These are phyloP conservation scores for Hyaloperonospora brassicae DNA, from an alignment of 352 stramenopile genomes.

Conservation along the genomic window DNA sequence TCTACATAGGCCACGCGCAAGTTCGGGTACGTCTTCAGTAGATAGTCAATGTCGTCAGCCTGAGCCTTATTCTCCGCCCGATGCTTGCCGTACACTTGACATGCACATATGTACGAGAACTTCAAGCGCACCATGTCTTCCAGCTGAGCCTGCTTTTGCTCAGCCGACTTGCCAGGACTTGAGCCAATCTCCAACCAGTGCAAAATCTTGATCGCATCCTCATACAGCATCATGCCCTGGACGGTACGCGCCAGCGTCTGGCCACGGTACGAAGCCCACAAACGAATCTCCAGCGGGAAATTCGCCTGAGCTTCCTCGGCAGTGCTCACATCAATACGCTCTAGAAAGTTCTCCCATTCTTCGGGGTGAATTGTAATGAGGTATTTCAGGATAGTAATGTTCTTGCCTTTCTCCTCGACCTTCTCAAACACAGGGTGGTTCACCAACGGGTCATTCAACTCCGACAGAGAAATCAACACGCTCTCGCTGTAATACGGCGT, in stretches of 20 bases:
- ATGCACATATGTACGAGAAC: conserved; percentile 80
- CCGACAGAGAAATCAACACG: conserved; percentile 52
- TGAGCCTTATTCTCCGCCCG: conserved; percentile 55
- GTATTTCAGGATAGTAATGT: conserved; percentile 79
- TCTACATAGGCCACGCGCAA: conserved; percentile 77
- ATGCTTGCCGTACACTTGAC: conserved; percentile 80
- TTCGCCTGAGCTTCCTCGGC: conserved; percentile 56
- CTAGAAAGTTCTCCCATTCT: conserved; percentile 76
- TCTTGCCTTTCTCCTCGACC: conserved; percentile 70
- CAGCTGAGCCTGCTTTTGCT: conserved; percentile 66
- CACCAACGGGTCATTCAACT: conserved; percentile 57
- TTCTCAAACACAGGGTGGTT: conserved; percentile 70
- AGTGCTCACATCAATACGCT: conserved; percentile 56
- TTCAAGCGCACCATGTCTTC: conserved; percentile 78
- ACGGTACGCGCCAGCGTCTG: conserved; percentile 70
- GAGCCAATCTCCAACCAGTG: conserved; percentile 78
- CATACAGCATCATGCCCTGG: conserved; percentile 79
- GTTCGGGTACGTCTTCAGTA: conserved; percentile 70
- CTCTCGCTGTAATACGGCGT: conserved; percentile 73
- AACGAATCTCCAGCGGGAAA: conserved; percentile 59
- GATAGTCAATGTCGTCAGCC: conserved; percentile 66
- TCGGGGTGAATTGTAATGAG: conserved; percentile 68
- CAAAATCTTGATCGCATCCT: conserved; percentile 77
- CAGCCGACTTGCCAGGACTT: conserved; percentile 45
- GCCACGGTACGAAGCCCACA: conserved; percentile 72